Base-by-base conservation (phyloP, 2,329 filamentous ascomycete species). In the Trichoderma hamatum region DNA sequence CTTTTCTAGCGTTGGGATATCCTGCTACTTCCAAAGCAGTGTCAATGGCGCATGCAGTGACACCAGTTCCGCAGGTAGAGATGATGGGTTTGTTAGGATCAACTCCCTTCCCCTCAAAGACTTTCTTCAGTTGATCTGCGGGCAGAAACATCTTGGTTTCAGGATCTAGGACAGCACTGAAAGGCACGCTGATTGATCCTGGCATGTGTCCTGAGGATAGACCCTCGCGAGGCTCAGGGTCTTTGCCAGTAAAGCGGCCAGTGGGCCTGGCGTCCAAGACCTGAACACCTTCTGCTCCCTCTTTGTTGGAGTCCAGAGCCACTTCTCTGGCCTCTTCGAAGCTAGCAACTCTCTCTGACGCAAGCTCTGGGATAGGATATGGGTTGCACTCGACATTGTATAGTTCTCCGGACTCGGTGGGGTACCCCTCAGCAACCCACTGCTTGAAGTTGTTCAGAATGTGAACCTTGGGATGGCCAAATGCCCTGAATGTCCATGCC, bases 401-500 rank as follows among this genome's bases (percentile, higher is more conserved):
- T 64, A 92, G 80, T 78, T 92, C 82, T 63, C 95, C 94, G n/a
- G 89, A 89, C 82, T 97, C 94, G 0, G 90, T 91, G 0, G 94
- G 92, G 72, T 90, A 87, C 1, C 92, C 93, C 76, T 96, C 85
- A 39, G 95, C 91, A 1, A 95, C 90, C 93, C 94, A 99, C n/a
- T 92, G 81, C 79, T 90, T 92, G 82, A 97, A 99, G 82, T 99
- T 99, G 83, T 99, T 96, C 67, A 99, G 82, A 21, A 99, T 82
- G 79, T 97, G 94, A 16, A 99, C 95, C 72, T 89, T 90, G 55
- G 89, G 84, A 78, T 99, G 96, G 1, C 96, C 96, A 79, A 98
- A 98, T 39, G 93, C 89, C 75, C 89, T 89, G 72, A 99, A 84
- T 1, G 95, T 99, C 96, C 96, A 99, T 69, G 90, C 95, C 0